Evolutionary conservation across 1,284 basidiomycete genomes (phyloP).

Genomic region (Austropuccinia psidii): DNA sequence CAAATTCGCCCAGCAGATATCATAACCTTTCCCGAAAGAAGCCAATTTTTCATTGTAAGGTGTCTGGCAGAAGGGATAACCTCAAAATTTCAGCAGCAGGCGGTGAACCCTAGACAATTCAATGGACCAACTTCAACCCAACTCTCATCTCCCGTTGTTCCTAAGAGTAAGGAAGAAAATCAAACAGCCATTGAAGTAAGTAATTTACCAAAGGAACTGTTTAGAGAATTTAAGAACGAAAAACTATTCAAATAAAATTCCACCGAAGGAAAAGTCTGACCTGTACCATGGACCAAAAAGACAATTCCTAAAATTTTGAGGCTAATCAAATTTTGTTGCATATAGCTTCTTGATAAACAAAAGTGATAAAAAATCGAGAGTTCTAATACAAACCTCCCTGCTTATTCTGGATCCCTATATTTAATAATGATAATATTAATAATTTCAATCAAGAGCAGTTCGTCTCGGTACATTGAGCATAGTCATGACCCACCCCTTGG

Average conservation of each 20-base stretch:
- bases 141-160: conserved; percentile 8
- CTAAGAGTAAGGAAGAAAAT: background rate
- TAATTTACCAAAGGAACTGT: background rate
- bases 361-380: background rate
- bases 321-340: background rate
- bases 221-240: background rate
- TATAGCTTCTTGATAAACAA: too few relatives aligned
- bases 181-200: background rate
- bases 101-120: background rate
- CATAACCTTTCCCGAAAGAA: conserved; percentile 42
- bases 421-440: background rate
- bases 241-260: background rate
- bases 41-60: conserved; percentile 41
- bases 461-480: background rate
- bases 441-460: background rate
- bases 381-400: background rate
- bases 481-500: conserved; percentile 7
- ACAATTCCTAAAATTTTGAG: background rate
- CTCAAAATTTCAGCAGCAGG: background rate
- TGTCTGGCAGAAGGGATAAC: background rate
- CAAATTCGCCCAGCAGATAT: conserved; percentile 46
- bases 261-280: background rate
- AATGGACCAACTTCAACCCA: conserved; percentile 6
- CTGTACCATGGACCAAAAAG: conserved; percentile 17
- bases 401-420: conserved; percentile 18